A percentile compares a stretch with the other conserved stretches of the same genome.
phyloP scores from a whole-genome alignment of 495 filamentous ascomycete genomes.

The Staphylotrichum tortipilum region DNA sequence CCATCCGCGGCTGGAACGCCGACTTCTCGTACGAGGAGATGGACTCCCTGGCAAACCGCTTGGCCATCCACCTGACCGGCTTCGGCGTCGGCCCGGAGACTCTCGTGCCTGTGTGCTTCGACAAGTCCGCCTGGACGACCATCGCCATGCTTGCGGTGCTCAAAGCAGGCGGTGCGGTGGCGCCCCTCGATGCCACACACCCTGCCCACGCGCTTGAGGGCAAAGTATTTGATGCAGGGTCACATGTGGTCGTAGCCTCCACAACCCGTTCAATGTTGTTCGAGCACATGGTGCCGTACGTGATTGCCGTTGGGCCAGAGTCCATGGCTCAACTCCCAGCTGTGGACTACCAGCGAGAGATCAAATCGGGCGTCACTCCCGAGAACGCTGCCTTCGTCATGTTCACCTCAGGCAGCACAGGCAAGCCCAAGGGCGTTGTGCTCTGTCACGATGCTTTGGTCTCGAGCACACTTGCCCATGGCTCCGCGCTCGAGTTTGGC shows the following conservation, averaged over 20 bases:
- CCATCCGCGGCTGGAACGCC: slow-evolving; percentile 42
- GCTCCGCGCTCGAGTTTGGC: slow-evolving; percentile 12
- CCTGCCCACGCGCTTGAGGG: slow-evolving; percentile 12
- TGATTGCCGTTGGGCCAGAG: neutral
- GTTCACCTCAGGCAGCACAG: slow-evolving; percentile 12
- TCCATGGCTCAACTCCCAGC: neutral
- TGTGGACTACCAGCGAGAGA: neutral
- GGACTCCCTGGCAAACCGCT: slow-evolving; percentile 19
- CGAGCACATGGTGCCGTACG: neutral
- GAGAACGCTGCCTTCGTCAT: neutral
- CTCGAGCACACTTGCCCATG: slow-evolving; percentile 23
- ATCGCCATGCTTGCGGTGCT: slow-evolving; percentile 40
- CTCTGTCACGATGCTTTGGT: slow-evolving; percentile 28
- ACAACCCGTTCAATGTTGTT: slow-evolving; percentile 10
- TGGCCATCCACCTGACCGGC: slow-evolving; percentile 33
- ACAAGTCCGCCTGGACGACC: slow-evolving; percentile 42
- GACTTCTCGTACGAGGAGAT: slow-evolving; percentile 44
- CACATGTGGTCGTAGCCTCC: slow-evolving; percentile 9
- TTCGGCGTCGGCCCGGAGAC: slow-evolving; percentile 45
- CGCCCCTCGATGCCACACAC: slow-evolving; percentile 50
- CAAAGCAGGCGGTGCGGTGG: slow-evolving; percentile 38
- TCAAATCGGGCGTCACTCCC: neutral
- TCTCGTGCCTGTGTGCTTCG: slow-evolving; percentile 39
- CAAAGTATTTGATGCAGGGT: slow-evolving; percentile 3
- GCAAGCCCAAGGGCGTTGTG: slow-evolving; percentile 37